A percentile compares a stretch with the other conserved stretches of the same genome.
These are phyloP conservation scores for Ceratocystis alfenasii DNA, from an alignment of 2,329 filamentous ascomycete genomes.

Conservation along the genomic window DNA sequence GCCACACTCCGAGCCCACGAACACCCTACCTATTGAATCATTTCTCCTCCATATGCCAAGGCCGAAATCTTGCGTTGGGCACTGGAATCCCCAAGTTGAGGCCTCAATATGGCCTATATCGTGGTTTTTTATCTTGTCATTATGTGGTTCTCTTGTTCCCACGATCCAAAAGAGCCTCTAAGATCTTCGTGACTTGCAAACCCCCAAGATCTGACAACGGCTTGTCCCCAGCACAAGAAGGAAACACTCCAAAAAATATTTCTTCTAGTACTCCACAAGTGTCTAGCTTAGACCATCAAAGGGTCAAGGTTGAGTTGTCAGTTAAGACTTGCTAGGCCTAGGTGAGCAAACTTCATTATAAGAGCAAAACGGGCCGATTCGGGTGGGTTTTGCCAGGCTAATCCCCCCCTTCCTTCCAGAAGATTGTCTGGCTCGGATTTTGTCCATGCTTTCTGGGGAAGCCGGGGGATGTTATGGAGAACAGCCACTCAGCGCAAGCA, in stretches of 20 bases:
- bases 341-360: background rate
- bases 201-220: background rate
- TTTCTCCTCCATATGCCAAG: too few relatives aligned
- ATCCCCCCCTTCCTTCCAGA: background rate
- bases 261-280: background rate
- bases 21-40: too few relatives aligned
- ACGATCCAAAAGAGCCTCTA: too few relatives aligned
- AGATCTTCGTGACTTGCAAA: too few relatives aligned
- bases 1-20: too few relatives aligned
- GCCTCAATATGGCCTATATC: too few relatives aligned
- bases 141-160: too few relatives aligned
- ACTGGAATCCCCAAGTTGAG: too few relatives aligned
- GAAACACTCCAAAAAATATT: background rate
- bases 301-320: background rate
- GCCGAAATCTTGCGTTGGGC: too few relatives aligned
- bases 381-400: background rate
- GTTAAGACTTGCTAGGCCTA: background rate
- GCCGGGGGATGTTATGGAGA: background rate
- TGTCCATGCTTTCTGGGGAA: conserved; percentile 6
- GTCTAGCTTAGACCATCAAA: background rate
- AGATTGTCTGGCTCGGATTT: background rate
- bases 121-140: too few relatives aligned
- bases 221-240: background rate
- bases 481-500: background rate
- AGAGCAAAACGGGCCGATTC: background rate